These are phyloP conservation scores for Gossypium aridum DNA, from an alignment of 441 rosid species.

Conservation along the genomic window DNA sequence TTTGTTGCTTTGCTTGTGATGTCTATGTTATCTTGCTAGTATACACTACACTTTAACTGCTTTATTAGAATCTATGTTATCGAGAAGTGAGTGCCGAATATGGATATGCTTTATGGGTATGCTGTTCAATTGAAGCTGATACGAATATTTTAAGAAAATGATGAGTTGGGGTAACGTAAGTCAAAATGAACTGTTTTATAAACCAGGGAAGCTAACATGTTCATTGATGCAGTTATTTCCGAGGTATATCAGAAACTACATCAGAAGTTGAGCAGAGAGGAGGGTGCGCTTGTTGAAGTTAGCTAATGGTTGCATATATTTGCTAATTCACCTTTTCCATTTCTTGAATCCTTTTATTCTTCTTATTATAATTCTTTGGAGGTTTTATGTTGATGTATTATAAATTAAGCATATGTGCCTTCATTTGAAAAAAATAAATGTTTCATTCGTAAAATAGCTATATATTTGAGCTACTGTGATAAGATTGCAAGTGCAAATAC, in stretches of 20 bases:
- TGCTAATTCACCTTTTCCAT: neutral
- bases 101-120: no score
- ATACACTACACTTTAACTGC: no score
- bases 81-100: no score
- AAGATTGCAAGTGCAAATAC: no score
- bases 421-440: no score
- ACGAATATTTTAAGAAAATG: neutral
- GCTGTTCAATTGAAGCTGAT: neutral
- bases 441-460: no score
- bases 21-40: no score
- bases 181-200: neutral
- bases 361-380: neutral
- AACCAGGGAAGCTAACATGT: neutral
- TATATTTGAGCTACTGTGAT: no score
- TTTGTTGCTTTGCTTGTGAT: no score
- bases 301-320: neutral
- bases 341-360: neutral
- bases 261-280: constrained; percentile 35
- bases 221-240: constrained; percentile 30
- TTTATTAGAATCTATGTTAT: no score
- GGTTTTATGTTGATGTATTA: neutral
- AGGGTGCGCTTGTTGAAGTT: constrained; percentile 39
- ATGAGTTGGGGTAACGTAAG: neutral
- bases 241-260: constrained; percentile 27
- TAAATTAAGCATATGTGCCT: neutral